Evolutionary conservation across 345 rosid genomes (phyloP), one percentile per base, ranked within the genome.

Genomic region (Pistacia vera): DNA sequence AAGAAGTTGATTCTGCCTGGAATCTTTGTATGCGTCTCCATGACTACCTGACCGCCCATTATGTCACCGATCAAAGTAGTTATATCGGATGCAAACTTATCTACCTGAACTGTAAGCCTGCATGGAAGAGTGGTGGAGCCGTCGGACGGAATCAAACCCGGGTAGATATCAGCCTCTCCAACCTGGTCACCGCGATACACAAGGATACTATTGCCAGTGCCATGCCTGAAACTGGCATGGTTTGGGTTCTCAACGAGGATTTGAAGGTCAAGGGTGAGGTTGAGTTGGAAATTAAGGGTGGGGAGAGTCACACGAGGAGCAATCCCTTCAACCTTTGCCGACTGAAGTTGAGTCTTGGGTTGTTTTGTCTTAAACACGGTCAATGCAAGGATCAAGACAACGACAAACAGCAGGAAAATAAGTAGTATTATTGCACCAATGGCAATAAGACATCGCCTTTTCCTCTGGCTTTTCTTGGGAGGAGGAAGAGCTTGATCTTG

Each of bases 1-100:
- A 87, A 69, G 56, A 88, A 55, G 3, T 71, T 86, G 25, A 87
- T 79, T 72, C 81, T 79, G 0, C 97, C 93, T 0, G 94, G 91
- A 77, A 92, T 84, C n/a, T 36, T 68, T 4, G 91, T 77, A 0
- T 66, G 62, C 9, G 88, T 78, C 72, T 85, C 87, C 60, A 88
- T 4, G 17, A 67, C 86, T 36, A 87, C 30, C n/a, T 84, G 75
- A 3, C 90, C 84, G 0, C 22, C 77, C 61, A 82, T 0, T 13
- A 88, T 66, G 76, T 92, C 91, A 35, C 62, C 67, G 52, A 78
- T 58, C 56, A 92, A 66, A 38, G 41, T 67, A 11, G 75, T 58
- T 64, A 77, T 1, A 13, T 85, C 51, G 2, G 80, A 71, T 4
- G 75, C 86, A 60, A 82, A 22, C 73, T 73, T 36, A 71, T 89